Evolutionary conservation across 495 filamentous ascomycete species (phyloP), one percentile per base, ranked within the genome.

Genomic region (Pseudomonodictys pantanalensis): DNA sequence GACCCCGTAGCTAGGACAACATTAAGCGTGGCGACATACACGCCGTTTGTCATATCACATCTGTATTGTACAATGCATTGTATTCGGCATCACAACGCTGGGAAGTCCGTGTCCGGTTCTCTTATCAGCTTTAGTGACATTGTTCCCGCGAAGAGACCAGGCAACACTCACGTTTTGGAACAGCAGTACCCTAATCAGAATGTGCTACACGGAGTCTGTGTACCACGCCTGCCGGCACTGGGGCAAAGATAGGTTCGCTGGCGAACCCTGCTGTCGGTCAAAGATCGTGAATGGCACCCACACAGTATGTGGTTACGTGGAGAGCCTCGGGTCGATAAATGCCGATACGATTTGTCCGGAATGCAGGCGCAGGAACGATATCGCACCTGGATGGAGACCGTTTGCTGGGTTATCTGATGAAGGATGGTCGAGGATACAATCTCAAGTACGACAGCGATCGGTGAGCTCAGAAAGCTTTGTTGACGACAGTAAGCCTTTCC

Each of bases 161-260:
- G 15, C 15, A 15, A 15, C 12, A 41, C 15, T 15, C 20, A 5
- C 5, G 15, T 3, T 5, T 18, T 3, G 20, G 12, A 18, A 4
- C 38, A 41, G 38, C 3, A 10, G 22, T 2, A 45, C 12, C 3
- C 10, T 20, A 38, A 18, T 28, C 41, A 51, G 9, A 20, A 68
- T 68, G 66, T 68, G 66, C 45, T 35, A 51, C 20, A 62, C 51
- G 2, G 66, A 68, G 32, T 28, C 65, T 35, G 62, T 68, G n/a
- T 68, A 68, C 29, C 17, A 11, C 10, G 28, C 57, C 2, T 68
- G 66, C 46, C 15, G 54, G 3, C 66, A 68, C 54, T 68, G 62
- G 57, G 62, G 62, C 9, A 50, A 54, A 2, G 32, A 55, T 32
- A 29, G 62, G 23, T 58, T 68, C 38, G 48, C 51, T 35, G 61